phyloP scores from a whole-genome alignment of 495 filamentous ascomycete species.

The Tuber calosporum region DNA sequence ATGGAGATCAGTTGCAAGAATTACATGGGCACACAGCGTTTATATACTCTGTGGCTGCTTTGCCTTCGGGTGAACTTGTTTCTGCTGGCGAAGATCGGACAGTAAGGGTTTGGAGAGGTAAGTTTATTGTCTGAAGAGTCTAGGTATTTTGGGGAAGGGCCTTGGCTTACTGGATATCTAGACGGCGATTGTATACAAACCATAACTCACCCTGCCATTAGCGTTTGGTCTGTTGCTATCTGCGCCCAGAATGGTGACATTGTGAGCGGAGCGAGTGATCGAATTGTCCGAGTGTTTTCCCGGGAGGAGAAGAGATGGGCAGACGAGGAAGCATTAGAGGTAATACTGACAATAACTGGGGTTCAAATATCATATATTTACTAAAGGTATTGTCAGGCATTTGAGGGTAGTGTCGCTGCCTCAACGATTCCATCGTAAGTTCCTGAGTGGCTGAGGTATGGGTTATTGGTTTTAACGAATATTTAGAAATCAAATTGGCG shows the following conservation, averaged over 20 bases:
- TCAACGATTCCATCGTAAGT: slow-evolving; percentile 77
- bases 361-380: background rate
- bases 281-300: slow-evolving; percentile 76
- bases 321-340: slow-evolving; percentile 48
- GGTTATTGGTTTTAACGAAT: slow-evolving; percentile 8
- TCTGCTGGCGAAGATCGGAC: slow-evolving; percentile 93
- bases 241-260: slow-evolving; percentile 81
- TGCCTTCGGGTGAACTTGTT: slow-evolving; percentile 79
- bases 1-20: slow-evolving; percentile 63
- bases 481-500: slow-evolving; percentile 52
- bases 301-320: slow-evolving; percentile 65
- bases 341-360: slow-evolving; percentile 1
- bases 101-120: slow-evolving; percentile 74
- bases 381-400: slow-evolving; percentile 46
- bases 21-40: slow-evolving; percentile 88
- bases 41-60: slow-evolving; percentile 74
- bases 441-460: background rate
- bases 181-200: slow-evolving; percentile 72
- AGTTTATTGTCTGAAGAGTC: slow-evolving; percentile 5
- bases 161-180: slow-evolving; percentile 10
- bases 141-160: background rate
- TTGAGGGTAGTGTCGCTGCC: slow-evolving; percentile 70
- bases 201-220: slow-evolving; percentile 95
- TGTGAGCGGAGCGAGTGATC: slow-evolving; percentile 84
- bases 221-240: slow-evolving; percentile 84